These are phyloP conservation scores for Tetraselmis chui DNA, from an alignment of 139 green algal genomes.

Conservation along the genomic window DNA sequence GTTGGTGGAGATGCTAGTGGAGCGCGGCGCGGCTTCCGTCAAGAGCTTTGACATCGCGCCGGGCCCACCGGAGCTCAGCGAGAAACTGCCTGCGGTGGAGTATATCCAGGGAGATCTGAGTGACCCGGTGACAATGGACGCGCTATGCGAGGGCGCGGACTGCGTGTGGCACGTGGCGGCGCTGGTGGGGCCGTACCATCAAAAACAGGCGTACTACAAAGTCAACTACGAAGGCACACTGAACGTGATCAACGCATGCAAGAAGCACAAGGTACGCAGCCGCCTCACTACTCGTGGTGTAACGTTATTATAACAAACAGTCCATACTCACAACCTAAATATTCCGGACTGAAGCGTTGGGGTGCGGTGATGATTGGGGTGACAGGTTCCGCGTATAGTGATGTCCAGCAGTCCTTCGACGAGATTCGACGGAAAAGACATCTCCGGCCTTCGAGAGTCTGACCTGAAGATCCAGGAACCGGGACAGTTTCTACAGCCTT, in stretches of 20 bases:
- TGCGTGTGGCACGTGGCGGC: constrained; percentile 33
- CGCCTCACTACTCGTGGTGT: too few relatives aligned
- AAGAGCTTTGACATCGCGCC: constrained; percentile 30
- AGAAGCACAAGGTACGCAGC: constrained; percentile 13
- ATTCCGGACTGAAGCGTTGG: too few relatives aligned
- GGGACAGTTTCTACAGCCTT: constrained; percentile 22
- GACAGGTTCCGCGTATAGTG: constrained; percentile 13
- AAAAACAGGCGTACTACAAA: constrained; percentile 18
- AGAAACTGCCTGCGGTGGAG: background rate
- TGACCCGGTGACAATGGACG: background rate
- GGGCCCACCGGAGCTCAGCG: constrained; percentile 5
- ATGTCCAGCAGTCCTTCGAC: constrained; percentile 25
- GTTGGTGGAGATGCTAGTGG: constrained; percentile 30
- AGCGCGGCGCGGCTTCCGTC: constrained; percentile 22
- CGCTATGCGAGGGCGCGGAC: constrained; percentile 7
- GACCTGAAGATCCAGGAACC: constrained; percentile 17
- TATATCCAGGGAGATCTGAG: constrained; percentile 6
- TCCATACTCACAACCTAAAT: too few relatives aligned
- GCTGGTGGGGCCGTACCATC: constrained; percentile 29
- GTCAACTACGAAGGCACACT: constrained; percentile 31
- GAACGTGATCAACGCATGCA: constrained; percentile 28
- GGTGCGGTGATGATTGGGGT: too few relatives aligned
- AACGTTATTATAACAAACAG: too few relatives aligned
- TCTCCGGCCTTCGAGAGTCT: constrained; percentile 11
- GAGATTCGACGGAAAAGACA: constrained; percentile 28